These are phyloP conservation scores for Piper betle DNA, from an alignment of 164 flowering plant genomes.

Conservation along the genomic window DNA sequence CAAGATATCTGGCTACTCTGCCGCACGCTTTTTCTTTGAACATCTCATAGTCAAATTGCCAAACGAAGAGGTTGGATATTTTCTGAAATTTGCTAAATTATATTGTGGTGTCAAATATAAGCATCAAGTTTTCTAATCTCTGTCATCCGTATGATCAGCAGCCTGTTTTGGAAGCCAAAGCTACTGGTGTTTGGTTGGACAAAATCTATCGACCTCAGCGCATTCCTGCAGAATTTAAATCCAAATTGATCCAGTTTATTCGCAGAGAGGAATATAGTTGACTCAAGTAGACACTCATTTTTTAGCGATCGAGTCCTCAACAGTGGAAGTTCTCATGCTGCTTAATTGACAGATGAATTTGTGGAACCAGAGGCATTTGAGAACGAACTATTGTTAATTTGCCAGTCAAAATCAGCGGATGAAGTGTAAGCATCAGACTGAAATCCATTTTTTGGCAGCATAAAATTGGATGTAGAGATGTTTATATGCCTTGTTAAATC, in stretches of 20 bases:
- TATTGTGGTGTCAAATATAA: not conserved
- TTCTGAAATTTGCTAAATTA: not conserved
- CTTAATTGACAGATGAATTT: too few relatives aligned
- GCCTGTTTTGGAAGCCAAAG: constrained; percentile 76
- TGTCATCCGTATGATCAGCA: constrained; percentile 10
- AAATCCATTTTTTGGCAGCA: too few relatives aligned
- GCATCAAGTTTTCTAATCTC: not conserved
- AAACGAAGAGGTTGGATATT: constrained; percentile 46
- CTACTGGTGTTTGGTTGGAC: constrained; percentile 71
- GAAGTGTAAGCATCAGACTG: too few relatives aligned
- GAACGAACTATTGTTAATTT: too few relatives aligned
- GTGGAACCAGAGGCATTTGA: too few relatives aligned
- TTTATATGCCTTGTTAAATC: too few relatives aligned
- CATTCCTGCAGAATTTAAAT: constrained; percentile 49
- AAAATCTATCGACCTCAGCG: constrained; percentile 69
- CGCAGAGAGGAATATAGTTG: constrained; percentile 9
- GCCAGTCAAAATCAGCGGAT: too few relatives aligned
- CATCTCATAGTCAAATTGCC: constrained; percentile 76
- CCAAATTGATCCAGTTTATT: constrained; percentile 47
- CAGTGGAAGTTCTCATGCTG: too few relatives aligned
- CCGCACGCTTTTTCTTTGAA: constrained; percentile 66
- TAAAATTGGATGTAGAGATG: too few relatives aligned
- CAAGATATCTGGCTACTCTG: constrained; percentile 62
- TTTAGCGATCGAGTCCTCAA: too few relatives aligned
- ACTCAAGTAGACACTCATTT: too few relatives aligned